Conservation (phyloP, 768 basidiomycete genomes). For the Rhodotorula diobovata region DNA sequence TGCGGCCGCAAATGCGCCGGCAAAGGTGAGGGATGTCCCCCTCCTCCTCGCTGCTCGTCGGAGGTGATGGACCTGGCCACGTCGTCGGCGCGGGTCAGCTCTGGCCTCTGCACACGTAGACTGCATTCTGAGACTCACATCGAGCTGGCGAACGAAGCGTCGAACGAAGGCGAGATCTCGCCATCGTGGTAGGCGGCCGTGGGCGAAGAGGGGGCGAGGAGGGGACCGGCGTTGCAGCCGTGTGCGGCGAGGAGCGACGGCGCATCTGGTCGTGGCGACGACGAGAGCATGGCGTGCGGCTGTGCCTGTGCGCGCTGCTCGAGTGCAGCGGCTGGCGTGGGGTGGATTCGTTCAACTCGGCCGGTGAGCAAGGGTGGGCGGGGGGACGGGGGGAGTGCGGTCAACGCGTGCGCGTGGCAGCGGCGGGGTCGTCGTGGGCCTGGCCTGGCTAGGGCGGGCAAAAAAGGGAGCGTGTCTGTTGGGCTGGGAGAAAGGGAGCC, state of each 20-base stretch:
- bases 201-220: conserved; percentile 32
- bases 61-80: conserved; percentile 36
- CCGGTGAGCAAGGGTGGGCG: neutral
- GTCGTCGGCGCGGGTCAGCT: neutral
- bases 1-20: neutral
- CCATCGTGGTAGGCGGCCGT: conserved; percentile 22
- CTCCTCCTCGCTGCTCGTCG: conserved; percentile 7
- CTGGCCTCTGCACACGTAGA: too few relatives aligned
- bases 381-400: neutral
- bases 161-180: conserved; percentile 35
- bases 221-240: neutral
- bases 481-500: too few relatives aligned
- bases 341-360: neutral
- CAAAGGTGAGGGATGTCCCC: conserved; percentile 9
- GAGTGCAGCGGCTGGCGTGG: neutral
- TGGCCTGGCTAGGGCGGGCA: too few relatives aligned
- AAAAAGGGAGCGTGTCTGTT: too few relatives aligned
- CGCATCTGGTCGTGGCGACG: conserved; percentile 11
- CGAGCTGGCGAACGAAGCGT: conserved; percentile 37
- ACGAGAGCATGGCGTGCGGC: conserved; percentile 20
- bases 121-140: conserved; percentile 3
- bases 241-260: neutral
- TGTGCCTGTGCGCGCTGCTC: neutral
- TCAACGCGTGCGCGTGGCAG: too few relatives aligned
- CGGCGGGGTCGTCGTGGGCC: too few relatives aligned